Conservation (phyloP, 306 rosid genomes). For the Echinosophora koreensis region DNA sequence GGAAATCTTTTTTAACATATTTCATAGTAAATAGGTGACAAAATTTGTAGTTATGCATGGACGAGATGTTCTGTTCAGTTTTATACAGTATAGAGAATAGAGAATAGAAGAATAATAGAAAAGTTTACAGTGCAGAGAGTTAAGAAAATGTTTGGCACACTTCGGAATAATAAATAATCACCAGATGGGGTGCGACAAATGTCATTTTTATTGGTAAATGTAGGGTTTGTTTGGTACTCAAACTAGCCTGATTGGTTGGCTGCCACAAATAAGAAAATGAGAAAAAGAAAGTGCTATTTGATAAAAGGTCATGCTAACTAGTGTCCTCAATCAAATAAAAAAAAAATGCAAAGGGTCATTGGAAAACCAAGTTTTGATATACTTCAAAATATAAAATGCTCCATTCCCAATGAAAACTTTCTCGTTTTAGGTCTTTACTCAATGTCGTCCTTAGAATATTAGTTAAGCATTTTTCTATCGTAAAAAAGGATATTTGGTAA, state of each 20-base stretch:
- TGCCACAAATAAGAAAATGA: too few species aligned
- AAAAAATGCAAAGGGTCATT: too few species aligned
- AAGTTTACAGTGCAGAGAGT: constrained; percentile 21
- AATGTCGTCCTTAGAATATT: too few species aligned
- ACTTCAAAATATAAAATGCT: too few species aligned
- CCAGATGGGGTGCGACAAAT: neutral
- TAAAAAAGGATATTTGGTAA: too few species aligned
- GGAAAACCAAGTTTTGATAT: too few species aligned
- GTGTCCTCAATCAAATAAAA: too few species aligned
- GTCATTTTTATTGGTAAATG: neutral
- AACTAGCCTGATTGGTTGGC: neutral
- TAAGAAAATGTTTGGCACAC: neutral
- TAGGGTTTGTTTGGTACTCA: neutral
- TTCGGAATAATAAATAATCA: neutral
- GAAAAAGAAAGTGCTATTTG: too few species aligned
- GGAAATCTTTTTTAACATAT: neutral
- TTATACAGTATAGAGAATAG: constrained; percentile 43
- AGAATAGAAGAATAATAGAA: constrained; percentile 40
- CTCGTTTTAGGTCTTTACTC: too few species aligned
- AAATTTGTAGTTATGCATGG: constrained; percentile 30
- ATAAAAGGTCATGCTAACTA: too few species aligned
- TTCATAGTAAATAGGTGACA: constrained; percentile 43
- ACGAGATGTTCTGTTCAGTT: constrained; percentile 15
- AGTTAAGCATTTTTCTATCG: too few species aligned
- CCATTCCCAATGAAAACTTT: too few species aligned